phyloP scores from a whole-genome alignment of 1,284 basidiomycete genomes.

The Chondrostereum purpureum region DNA sequence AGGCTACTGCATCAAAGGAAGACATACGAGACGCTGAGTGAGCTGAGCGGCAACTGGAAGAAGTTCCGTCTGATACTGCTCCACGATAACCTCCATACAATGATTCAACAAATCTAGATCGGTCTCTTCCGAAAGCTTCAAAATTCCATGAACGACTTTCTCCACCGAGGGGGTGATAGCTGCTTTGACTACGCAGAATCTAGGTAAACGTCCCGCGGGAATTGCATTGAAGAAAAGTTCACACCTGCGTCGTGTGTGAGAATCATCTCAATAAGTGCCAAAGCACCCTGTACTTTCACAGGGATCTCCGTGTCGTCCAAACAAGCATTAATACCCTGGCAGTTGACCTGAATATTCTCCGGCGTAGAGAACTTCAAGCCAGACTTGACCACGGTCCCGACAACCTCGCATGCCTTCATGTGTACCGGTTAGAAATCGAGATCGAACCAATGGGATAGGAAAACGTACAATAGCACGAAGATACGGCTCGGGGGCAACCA shows the following conservation, averaged over 20 bases:
- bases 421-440: slow-evolving; percentile 8
- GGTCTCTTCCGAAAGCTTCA: slow-evolving; percentile 85
- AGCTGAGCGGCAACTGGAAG: slow-evolving; percentile 84
- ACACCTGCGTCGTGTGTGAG: slow-evolving; percentile 56
- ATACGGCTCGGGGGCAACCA: slow-evolving; percentile 58
- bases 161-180: slow-evolving; percentile 77
- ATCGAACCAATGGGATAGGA: slow-evolving; percentile 5
- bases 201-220: not conserved
- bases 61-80: slow-evolving; percentile 79
- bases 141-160: slow-evolving; percentile 82
- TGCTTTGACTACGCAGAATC: slow-evolving; percentile 48
- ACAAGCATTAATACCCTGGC: slow-evolving; percentile 51
- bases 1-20: slow-evolving; percentile 4
- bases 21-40: slow-evolving; percentile 66
- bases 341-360: slow-evolving; percentile 59
- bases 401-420: slow-evolving; percentile 68
- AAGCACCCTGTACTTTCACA: slow-evolving; percentile 78
- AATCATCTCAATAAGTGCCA: slow-evolving; percentile 77
- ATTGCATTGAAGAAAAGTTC: not conserved
- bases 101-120: slow-evolving; percentile 82
- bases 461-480: slow-evolving; percentile 64
- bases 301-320: slow-evolving; percentile 77
- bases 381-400: slow-evolving; percentile 65
- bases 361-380: slow-evolving; percentile 42
- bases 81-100: slow-evolving; percentile 83